A percentile compares a stretch with the other conserved stretches of the same genome.
Evolutionary conservation across 2,329 filamentous ascomycete genomes (phyloP).

Genomic region (Penicillium sumatraense): DNA sequence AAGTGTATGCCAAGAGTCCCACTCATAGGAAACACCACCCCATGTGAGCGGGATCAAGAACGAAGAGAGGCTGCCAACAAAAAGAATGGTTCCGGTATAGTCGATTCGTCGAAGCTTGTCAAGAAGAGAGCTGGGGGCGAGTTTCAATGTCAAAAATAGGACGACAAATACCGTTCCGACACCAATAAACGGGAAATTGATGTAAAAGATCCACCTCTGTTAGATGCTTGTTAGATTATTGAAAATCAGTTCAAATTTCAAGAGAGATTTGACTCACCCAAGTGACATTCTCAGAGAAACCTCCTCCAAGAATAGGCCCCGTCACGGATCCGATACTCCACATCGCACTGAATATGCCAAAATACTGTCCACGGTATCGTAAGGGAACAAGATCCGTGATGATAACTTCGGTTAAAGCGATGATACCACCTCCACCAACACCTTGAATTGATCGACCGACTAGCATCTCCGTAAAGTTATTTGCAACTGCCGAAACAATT

Average conservation of each 20-base stretch:
- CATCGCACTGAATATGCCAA: constrained; percentile 45
- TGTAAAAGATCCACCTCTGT: constrained; percentile 45
- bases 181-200: constrained; percentile 42
- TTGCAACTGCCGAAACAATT: constrained; percentile 46
- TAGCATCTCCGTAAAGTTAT: constrained; percentile 52
- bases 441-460: constrained; percentile 51
- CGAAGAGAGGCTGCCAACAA: constrained; percentile 62
- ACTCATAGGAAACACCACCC: constrained; percentile 69
- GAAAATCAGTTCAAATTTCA: too few relatives aligned
- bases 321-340: constrained; percentile 47
- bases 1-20: constrained; percentile 66
- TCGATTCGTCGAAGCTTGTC: constrained; percentile 62
- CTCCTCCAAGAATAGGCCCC: constrained; percentile 49
- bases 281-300: constrained; percentile 43
- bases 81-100: constrained; percentile 65
- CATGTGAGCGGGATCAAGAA: constrained; percentile 67
- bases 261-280: constrained; percentile 37
- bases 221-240: neutral
- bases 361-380: constrained; percentile 43
- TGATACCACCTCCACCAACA: constrained; percentile 51
- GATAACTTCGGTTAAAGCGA: constrained; percentile 49
- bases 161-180: constrained; percentile 34
- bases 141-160: constrained; percentile 59
- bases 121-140: constrained; percentile 51
- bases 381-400: constrained; percentile 52